Conservation (phyloP, 805 yeast genomes). For the Limtongia smithiae region DNA sequence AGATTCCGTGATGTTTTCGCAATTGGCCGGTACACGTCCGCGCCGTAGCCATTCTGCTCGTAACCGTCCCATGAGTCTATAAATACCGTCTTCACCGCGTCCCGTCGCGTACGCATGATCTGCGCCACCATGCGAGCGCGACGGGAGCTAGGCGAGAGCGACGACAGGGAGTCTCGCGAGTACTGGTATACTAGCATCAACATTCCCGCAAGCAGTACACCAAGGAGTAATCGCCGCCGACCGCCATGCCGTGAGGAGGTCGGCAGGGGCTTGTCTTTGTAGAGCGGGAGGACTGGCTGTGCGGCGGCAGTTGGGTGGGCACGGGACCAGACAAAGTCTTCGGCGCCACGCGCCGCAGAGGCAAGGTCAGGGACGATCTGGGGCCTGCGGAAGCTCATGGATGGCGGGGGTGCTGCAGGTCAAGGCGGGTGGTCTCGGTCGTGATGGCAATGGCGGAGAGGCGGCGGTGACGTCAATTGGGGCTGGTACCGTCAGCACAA, state of each 20-base stretch:
- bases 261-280: constrained; percentile 49
- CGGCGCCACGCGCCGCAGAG: constrained; percentile 13
- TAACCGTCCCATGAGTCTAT: constrained; percentile 76
- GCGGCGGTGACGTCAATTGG: no score
- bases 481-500: no score
- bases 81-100: constrained; percentile 63
- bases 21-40: constrained; percentile 73
- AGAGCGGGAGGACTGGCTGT: constrained; percentile 43
- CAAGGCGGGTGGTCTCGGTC: no score
- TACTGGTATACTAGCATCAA: no score
- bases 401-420: neutral
- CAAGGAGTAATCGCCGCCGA: no score
- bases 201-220: no score
- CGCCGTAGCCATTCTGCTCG: constrained; percentile 75
- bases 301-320: neutral
- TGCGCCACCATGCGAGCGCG: neutral
- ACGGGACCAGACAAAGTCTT: constrained; percentile 17
- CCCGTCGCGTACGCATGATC: constrained; percentile 37
- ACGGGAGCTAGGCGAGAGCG: neutral
- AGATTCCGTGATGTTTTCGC: constrained; percentile 60
- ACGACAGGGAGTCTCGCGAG: neutral
- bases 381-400: constrained; percentile 18
- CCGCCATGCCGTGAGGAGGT: no score
- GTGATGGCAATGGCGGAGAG: no score
- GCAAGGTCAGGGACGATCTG: constrained; percentile 20